These are phyloP conservation scores for Blakeslea trispora DNA, from an alignment of 371 early-diverging fungal genomes.

Conservation along the genomic window DNA sequence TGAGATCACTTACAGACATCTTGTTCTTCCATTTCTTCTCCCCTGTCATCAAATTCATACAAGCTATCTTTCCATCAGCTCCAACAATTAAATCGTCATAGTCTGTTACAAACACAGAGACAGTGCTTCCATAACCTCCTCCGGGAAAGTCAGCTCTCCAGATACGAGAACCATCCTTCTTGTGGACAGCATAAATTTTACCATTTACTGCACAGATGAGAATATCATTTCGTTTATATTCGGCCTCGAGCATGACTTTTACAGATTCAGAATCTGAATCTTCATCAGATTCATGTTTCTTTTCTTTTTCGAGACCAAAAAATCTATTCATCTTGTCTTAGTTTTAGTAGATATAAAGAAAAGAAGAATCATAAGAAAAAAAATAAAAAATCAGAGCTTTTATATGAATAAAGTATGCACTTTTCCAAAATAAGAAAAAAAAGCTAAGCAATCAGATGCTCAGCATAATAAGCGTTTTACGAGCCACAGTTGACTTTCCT, in stretches of 20 bases:
- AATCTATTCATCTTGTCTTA: too few species aligned
- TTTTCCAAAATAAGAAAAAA: neutral
- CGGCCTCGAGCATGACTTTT: neutral
- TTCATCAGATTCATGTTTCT: neutral
- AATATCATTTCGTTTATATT: slow-evolving; percentile 27
- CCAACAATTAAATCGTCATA: slow-evolving; percentile 13
- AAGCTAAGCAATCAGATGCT: slow-evolving; percentile 2
- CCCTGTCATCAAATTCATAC: slow-evolving; percentile 13
- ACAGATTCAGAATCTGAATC: neutral
- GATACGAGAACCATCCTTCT: slow-evolving; percentile 28
- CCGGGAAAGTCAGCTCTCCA: slow-evolving; percentile 29
- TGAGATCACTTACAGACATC: slow-evolving; percentile 28
- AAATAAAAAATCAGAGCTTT: too few species aligned
- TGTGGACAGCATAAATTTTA: slow-evolving; percentile 40
- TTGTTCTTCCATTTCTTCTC: slow-evolving; percentile 15
- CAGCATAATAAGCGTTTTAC: neutral
- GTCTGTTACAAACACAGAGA: slow-evolving; percentile 15
- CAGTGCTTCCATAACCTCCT: slow-evolving; percentile 3
- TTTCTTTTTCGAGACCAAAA: neutral
- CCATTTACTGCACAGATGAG: slow-evolving; percentile 37
- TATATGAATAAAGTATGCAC: neutral
- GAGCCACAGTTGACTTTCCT: too few species aligned
- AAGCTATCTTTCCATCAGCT: slow-evolving; percentile 11
- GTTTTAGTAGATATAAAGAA: too few species aligned
- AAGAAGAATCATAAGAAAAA: too few species aligned